A percentile compares a stretch with the other conserved stretches of the same genome.
Evolutionary conservation across 148 eudicot genomes (phyloP).

Genomic region (Chenopodium album): DNA sequence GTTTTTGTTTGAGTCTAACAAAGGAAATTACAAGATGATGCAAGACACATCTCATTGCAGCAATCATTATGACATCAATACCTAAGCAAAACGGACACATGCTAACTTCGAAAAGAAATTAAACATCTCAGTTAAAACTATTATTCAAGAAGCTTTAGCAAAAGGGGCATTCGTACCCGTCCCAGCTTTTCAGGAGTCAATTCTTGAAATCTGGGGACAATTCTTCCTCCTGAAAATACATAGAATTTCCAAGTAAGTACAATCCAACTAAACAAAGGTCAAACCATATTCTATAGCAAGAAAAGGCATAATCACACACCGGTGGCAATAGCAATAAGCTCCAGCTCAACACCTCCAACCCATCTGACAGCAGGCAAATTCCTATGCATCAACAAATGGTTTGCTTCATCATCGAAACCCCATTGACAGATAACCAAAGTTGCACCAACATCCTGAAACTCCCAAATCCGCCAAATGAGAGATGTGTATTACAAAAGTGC

Average conservation of each 20-base stretch:
- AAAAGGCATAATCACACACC: slow-evolving; percentile 41
- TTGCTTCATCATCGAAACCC: slow-evolving; percentile 99
- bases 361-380: slow-evolving; percentile 93
- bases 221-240: slow-evolving; percentile 77
- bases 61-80: neutral
- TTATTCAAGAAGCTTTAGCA: neutral
- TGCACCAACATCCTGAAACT: slow-evolving; percentile 88
- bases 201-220: slow-evolving; percentile 96
- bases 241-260: neutral
- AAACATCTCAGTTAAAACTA: neutral
- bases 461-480: slow-evolving; percentile 8
- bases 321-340: slow-evolving; percentile 95
- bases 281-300: neutral
- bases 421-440: slow-evolving; percentile 97
- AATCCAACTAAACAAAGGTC: neutral
- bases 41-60: neutral
- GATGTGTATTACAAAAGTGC: slow-evolving; percentile 3
- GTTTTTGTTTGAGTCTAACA: neutral
- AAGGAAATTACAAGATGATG: neutral
- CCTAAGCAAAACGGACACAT: neutral
- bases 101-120: neutral
- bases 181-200: slow-evolving; percentile 90
- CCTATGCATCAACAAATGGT: slow-evolving; percentile 91
- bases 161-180: slow-evolving; percentile 35
- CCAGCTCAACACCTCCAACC: slow-evolving; percentile 99